Percentiles rank a stretch among this genome's conserved stretches.
phyloP scores from a whole-genome alignment of 441 rosid species.

The Theobroma grandiflorum region DNA sequence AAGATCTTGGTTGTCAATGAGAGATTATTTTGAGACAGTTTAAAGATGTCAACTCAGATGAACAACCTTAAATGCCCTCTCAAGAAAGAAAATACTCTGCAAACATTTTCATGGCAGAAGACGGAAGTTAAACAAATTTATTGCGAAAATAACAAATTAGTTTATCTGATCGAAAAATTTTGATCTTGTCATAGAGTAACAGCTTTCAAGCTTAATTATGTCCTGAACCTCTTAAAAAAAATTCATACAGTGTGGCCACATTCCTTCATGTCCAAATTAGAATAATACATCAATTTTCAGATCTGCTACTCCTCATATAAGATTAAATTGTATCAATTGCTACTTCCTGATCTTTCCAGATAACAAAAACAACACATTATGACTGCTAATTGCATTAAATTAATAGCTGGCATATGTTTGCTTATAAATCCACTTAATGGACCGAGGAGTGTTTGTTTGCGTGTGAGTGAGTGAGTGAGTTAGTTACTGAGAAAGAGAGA shows the following conservation, averaged over 20 bases:
- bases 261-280: neutral
- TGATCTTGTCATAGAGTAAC: neutral
- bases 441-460: neutral
- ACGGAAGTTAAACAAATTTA: neutral
- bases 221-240: neutral
- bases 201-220: neutral
- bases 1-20: neutral
- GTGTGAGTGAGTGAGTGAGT: neutral
- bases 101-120: neutral
- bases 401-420: neutral
- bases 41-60: neutral
- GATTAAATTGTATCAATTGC: neutral
- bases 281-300: neutral
- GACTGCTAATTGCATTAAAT: neutral
- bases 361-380: neutral
- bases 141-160: neutral
- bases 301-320: neutral
- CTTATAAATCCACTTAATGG: neutral
- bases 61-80: neutral
- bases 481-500: neutral
- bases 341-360: neutral
- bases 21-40: neutral
- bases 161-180: neutral
- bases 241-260: neutral
- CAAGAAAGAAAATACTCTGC: neutral